Evolutionary conservation across 805 yeast genomes (phyloP), one percentile per base, ranked within the genome.

Genomic region (Scheffersomyces coipomensis): DNA sequence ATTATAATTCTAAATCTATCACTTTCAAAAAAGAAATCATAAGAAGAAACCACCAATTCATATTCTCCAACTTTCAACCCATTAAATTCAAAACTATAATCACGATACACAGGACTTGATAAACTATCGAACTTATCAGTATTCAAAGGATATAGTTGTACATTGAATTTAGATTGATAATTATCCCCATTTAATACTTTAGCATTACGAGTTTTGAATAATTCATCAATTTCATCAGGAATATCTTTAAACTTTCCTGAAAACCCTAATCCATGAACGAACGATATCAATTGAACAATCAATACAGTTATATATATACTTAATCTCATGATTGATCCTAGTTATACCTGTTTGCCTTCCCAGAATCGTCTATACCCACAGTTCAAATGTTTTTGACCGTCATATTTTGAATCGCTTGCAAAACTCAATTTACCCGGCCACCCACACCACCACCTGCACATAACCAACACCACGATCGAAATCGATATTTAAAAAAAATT

Each of bases 111-210:
- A 16, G 52, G 39, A 3, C 58, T 46, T 13, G 39, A 38, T 3
- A 17, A 15, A 2, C 32, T 12, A 6, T 29, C 29, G 31, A 40
- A 40, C n/a, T n/a, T n/a, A 7, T 23, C 38, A 4, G 34, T 34
- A 18, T 42, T 34, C 8, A 37, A 35, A 10, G 37, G 40, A 19
- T 44, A 35, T 35, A 65, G 48, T 19, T 47, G 44, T 17, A 68
- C 52, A 16, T 54, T 55, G 37, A 66, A 51, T 36, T 71, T 47
- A 17, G 54, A 45, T 36, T 56, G 69, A 34, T 56, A 62, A 44
- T 68, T 66, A 23, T 55, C 46, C 2, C 69, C 69, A 44, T 69
- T 69, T 23, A 65, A 48, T 2, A 68, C 48, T 9, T 37, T 33
- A 10, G 31, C 39, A 11, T 43, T 40, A 15, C 38, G 43, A 31